A percentile compares a stretch with the other conserved stretches of the same genome.
phyloP scores from a whole-genome alignment of 176 grass and related monocot genomes.

The Oryza brachyantha region DNA sequence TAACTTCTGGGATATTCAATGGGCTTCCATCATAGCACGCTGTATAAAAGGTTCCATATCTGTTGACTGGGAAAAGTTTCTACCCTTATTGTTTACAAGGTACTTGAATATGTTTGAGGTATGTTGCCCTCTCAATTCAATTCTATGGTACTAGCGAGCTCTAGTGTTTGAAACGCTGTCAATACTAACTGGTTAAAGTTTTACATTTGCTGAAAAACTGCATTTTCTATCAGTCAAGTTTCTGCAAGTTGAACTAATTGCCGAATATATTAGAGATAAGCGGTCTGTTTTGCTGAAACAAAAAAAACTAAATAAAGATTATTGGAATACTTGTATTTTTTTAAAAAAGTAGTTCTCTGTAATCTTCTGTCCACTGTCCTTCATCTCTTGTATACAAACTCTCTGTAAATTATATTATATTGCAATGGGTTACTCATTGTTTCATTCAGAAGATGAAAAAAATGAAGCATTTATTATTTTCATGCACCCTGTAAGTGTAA shows the following conservation, averaged over 20 bases:
- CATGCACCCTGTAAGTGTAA: not conserved
- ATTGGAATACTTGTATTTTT: not conserved
- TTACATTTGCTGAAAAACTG: not conserved
- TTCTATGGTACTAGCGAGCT: conserved; percentile 8
- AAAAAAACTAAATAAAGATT: not conserved
- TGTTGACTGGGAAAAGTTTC: conserved; percentile 82
- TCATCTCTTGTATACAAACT: too few relatives aligned
- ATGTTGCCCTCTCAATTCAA: conserved; percentile 23
- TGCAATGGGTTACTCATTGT: too few relatives aligned
- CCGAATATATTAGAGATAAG: not conserved
- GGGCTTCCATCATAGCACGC: conserved; percentile 78
- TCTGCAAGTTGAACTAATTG: not conserved
- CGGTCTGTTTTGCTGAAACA: not conserved
- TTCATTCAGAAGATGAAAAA: not conserved
- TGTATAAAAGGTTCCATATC: conserved; percentile 75
- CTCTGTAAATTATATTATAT: too few relatives aligned
- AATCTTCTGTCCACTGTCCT: too few relatives aligned
- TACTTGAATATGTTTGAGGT: conserved; percentile 99
- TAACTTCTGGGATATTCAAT: conserved; percentile 96
- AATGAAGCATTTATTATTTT: not conserved
- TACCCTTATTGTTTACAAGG: conserved; percentile 66
- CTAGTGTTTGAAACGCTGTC: not conserved
- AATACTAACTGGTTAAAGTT: not conserved
- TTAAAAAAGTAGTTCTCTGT: not conserved
- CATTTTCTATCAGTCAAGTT: not conserved